Evolutionary conservation across 2,329 filamentous ascomycete genomes (phyloP).

Genomic region (Fusarium piperis): DNA sequence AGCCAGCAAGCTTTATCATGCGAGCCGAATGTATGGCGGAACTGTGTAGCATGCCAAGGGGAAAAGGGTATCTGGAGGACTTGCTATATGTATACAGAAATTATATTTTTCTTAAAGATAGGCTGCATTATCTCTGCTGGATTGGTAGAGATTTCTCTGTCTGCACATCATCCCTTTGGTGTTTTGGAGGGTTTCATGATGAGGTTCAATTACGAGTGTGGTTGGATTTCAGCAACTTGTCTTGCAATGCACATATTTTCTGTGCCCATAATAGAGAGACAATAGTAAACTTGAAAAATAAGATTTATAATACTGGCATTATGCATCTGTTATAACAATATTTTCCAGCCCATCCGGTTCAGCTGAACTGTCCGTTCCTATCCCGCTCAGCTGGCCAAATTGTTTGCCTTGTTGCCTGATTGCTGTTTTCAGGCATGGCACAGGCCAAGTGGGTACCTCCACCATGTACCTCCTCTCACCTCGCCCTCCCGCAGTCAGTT

Average conservation of each 20-base stretch:
- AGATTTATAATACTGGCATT: not conserved
- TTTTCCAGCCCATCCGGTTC: not conserved
- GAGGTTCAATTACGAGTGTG: not conserved
- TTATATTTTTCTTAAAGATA: not conserved
- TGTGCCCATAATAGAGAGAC: not conserved
- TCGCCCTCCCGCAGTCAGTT: constrained; percentile 22
- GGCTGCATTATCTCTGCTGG: not conserved
- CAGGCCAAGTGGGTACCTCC: constrained; percentile 39
- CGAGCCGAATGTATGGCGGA: not conserved
- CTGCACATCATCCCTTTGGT: not conserved
- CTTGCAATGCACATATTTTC: not conserved
- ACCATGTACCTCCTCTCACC: constrained; percentile 35
- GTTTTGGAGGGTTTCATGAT: constrained; percentile 26
- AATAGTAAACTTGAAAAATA: not conserved
- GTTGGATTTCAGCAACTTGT: not conserved
- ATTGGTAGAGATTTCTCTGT: not conserved
- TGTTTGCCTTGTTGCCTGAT: constrained; percentile 49
- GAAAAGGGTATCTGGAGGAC: not conserved
- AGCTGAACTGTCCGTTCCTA: not conserved
- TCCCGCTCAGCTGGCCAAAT: not conserved
- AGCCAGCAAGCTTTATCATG: constrained; percentile 22
- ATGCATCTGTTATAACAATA: not conserved
- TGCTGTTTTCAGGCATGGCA: constrained; percentile 41
- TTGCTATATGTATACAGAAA: not conserved
- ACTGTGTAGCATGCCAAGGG: not conserved